Base-by-base conservation (phyloP, 805 yeast species). In the Candida pini region DNA sequence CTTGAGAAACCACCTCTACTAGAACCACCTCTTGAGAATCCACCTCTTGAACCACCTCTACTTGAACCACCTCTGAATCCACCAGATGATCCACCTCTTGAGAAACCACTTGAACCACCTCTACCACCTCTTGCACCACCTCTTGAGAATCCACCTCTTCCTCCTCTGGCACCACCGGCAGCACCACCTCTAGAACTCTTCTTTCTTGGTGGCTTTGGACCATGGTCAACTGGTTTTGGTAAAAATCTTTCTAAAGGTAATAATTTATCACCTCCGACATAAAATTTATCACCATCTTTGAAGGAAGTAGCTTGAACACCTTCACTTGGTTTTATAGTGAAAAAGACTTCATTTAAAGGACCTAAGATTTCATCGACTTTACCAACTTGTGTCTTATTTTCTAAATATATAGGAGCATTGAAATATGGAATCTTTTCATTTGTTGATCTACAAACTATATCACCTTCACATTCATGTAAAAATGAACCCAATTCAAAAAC, bases 321-420 rank as follows among this genome's bases (percentile, higher is more conserved):
- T 58, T 92, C 98, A 34, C 84, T 71, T 38, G 97, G 92, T 67
- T 92, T 92, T 51, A 92, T 80, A 25, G 99, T 92, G 74, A 92
- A 92, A 60, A 75, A 90, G n/a, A 92, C 97, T 66, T 92, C 98
- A 60, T 92, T 92, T 59, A 92, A 67, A 31, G 98, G 97, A 33
- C 99, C 99, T 49, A 92, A 73, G 44, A 92, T 92, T 71, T 92
- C 99, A 61, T 92, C 99, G 39, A 92, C 95, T 63, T 92, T 92
- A 53, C 99, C 99, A 31, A 92, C 80, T 58, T 83, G 92, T 18
- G 95, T 82, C 65, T 92, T 92, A 73, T 92, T 90, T 62, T 92
- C 97, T 50, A 92, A 73, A 62, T 82, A 92, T 53, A 92, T 89
- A 59, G 98, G 98, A 18, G 99, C 99, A 66, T 92, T 92, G 76